Conservation (phyloP, 192 early-diverging fungal genomes). For the Mortierella hygrophila region DNA sequence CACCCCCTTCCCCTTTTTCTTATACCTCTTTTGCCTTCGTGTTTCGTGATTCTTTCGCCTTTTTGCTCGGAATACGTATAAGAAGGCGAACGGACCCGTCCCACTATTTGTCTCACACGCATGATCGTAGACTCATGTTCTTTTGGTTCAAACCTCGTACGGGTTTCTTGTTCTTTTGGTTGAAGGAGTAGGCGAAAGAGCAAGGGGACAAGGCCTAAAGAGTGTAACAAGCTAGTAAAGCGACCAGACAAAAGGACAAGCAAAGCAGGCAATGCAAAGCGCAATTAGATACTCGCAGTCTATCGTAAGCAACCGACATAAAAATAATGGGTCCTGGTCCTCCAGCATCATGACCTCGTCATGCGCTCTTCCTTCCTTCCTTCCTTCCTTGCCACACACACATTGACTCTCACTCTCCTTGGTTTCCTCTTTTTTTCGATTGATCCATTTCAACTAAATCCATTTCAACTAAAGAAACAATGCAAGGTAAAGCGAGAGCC, state of each 20-base stretch:
- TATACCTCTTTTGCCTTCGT: background rate
- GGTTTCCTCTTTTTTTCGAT: background rate
- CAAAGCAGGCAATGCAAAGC: too few species aligned
- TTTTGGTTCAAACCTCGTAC: background rate
- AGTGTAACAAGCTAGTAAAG: background rate
- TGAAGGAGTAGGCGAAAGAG: background rate
- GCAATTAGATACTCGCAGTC: too few species aligned
- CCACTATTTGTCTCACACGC: background rate
- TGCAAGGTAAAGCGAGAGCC: too few species aligned
- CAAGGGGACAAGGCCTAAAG: background rate
- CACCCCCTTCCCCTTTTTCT: background rate
- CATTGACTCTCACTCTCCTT: background rate
- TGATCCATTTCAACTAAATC: background rate
- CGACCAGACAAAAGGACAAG: background rate
- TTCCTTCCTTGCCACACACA: slow-evolving; percentile 1
- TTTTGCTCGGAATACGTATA: background rate
- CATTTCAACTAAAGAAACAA: too few species aligned
- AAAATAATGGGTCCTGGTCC: too few species aligned
- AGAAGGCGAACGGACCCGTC: background rate
- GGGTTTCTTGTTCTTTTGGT: background rate
- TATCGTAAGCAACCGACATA: too few species aligned
- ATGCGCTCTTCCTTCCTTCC: too few species aligned
- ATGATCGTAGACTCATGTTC: background rate
- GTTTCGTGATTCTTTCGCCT: background rate
- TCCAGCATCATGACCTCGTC: too few species aligned